Evolutionary conservation across 1,284 basidiomycete species (phyloP), one percentile per base, ranked within the genome.

Genomic region (Moesziomyces aphidis): DNA sequence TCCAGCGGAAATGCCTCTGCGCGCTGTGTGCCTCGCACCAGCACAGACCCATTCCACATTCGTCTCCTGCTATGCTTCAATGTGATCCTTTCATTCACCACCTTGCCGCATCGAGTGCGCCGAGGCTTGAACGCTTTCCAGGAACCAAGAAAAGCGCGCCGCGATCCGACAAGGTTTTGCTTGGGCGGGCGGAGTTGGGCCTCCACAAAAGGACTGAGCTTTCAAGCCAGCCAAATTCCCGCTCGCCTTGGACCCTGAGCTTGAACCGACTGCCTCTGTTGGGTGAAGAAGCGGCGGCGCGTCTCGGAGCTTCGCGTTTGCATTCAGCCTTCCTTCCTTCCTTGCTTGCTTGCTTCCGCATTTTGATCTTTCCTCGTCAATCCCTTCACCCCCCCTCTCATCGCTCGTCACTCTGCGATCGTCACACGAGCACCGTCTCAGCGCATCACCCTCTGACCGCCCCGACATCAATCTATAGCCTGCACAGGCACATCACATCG

Each of bases 241-340:
- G 53, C 24, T 45, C 47, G 42, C 50, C 13, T 48, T 54, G 47
- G 45, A 49, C 44, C 46, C 51, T 61, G 31, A 34, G 13, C 31
- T 4, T 11, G 31, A 11, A 11, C 31, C 31, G 0, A 13, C 26
- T 7, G 5, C 7, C 26, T 28, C 26, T 28, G 26, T 34, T 34
- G 31, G 3, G 31, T 34, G 9, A 10, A 34, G 10, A 34, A 34
- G 26, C 26, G 31, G 31, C 31, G 31, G 31, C 31, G 31, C 31
- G 31, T 34, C 31, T 34, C 13, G 11, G 31, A 34, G 31, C 31
- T 34, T 34, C 31, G 31, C 31, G 31, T 11, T 11, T 34, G 31
- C 31, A 34, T 34, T 11, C 26, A 28, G 26, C 26, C 26, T 11
- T 34, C 31, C 31, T 34, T 34, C 31, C 31, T 28, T 28, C 26